Evolutionary conservation across 768 basidiomycete species (phyloP).

Genomic region (Boletus subparvulus): DNA sequence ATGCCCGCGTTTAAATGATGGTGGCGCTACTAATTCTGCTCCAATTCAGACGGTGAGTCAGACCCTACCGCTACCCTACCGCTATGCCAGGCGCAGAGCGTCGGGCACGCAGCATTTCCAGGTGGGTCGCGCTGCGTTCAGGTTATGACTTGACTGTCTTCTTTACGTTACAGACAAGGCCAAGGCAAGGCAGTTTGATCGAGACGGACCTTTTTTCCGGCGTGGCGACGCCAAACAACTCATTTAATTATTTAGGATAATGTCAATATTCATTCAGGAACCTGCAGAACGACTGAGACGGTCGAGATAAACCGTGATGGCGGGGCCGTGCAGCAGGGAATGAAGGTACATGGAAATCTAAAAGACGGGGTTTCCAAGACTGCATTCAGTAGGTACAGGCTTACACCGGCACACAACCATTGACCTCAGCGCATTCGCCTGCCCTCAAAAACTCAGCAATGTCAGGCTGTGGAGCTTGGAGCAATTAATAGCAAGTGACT

Average conservation of each 20-base stretch:
- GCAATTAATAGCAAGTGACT: not conserved
- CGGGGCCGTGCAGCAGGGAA: not conserved
- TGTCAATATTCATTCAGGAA: not conserved
- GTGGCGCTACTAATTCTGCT: too few species aligned
- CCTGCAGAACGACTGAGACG: not conserved
- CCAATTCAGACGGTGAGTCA: not conserved
- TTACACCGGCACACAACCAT: not conserved
- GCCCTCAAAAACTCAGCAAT: not conserved
- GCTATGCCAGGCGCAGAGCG: not conserved
- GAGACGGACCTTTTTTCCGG: not conserved
- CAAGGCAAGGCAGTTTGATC: not conserved
- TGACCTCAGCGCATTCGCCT: not conserved
- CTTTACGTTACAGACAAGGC: slow-evolving; percentile 6
- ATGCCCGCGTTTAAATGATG: not conserved
- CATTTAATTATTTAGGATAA: not conserved
- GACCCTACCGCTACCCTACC: too few species aligned
- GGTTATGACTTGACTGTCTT: not conserved
- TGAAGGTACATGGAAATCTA: not conserved
- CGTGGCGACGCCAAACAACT: not conserved
- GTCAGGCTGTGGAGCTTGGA: not conserved
- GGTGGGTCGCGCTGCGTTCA: slow-evolving; percentile 3
- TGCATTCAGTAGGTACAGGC: not conserved
- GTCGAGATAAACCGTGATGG: not conserved
- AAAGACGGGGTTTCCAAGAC: not conserved
- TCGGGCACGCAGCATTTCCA: not conserved